Percentiles rank a stretch among this genome's conserved stretches.
Evolutionary conservation across 108 stramenopile species (phyloP).

Genomic region (Aurantiochytrium sp.): DNA sequence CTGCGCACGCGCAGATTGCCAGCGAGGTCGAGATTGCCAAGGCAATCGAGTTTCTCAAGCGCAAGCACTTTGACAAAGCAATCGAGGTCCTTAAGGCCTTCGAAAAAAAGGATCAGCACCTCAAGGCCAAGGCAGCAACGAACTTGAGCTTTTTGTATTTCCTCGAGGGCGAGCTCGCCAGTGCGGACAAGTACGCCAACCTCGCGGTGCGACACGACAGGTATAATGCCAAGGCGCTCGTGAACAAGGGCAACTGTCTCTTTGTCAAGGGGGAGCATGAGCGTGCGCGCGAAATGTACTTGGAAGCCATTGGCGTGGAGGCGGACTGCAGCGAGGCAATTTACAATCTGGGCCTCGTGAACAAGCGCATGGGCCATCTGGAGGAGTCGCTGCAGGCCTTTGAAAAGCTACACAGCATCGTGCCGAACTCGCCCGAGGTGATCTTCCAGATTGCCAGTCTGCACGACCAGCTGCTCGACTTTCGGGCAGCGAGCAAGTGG

Average conservation of each 20-base stretch:
- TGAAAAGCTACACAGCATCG: constrained; percentile 70
- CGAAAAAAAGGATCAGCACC: constrained; percentile 63
- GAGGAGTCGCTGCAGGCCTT: constrained; percentile 70
- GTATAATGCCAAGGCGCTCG: constrained; percentile 78
- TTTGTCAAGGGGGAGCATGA: constrained; percentile 55
- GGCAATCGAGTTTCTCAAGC: constrained; percentile 48
- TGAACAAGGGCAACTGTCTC: constrained; percentile 81
- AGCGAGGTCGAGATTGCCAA: constrained; percentile 62
- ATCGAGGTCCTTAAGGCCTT: constrained; percentile 59
- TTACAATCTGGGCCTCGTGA: constrained; percentile 71
- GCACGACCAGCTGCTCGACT: constrained; percentile 49
- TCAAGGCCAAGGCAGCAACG: constrained; percentile 67
- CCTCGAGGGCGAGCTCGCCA: constrained; percentile 61
- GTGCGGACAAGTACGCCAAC: constrained; percentile 68
- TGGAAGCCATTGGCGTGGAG: constrained; percentile 78
- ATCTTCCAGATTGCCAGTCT: constrained; percentile 74
- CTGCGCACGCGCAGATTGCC: constrained; percentile 53
- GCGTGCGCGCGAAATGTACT: constrained; percentile 66
- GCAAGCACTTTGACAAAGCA: constrained; percentile 48
- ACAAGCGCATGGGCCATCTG: constrained; percentile 43
- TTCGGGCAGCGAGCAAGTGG: constrained; percentile 51
- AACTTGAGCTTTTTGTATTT: constrained; percentile 77
- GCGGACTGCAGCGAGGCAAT: constrained; percentile 76
- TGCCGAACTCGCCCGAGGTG: constrained; percentile 70
- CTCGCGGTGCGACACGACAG: constrained; percentile 61